Conservation (phyloP, 1,284 basidiomycete species). For the Naganishia sp. region DNA sequence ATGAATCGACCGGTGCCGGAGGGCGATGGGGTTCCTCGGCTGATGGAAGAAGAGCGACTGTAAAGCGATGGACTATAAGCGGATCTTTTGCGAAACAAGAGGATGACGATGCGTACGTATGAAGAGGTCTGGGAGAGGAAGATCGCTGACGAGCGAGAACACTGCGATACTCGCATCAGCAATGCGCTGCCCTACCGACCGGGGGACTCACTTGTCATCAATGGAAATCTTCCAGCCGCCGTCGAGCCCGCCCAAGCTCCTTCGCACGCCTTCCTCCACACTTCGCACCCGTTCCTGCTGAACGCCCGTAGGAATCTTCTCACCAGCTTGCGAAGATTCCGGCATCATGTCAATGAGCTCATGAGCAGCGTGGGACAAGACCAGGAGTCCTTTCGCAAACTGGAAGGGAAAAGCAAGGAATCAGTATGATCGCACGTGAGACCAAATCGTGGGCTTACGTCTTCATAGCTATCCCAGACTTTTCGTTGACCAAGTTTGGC, state of each 20-base stretch:
- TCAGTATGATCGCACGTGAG: neutral
- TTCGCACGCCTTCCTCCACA: slow-evolving; percentile 33
- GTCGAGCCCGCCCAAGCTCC: slow-evolving; percentile 31
- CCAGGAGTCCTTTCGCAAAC: slow-evolving; percentile 29
- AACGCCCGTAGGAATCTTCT: slow-evolving; percentile 23
- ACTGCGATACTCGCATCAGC: neutral
- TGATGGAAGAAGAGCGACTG: slow-evolving; percentile 20
- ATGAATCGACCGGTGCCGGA: slow-evolving; percentile 6
- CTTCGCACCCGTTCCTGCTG: slow-evolving; percentile 26
- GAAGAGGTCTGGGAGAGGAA: slow-evolving; percentile 5
- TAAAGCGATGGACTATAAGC: neutral
- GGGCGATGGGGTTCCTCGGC: slow-evolving; percentile 16
- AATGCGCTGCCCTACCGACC: too few species aligned
- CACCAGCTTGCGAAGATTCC: slow-evolving; percentile 4
- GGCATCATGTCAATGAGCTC: slow-evolving; percentile 28
- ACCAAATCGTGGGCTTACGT: slow-evolving; percentile 9
- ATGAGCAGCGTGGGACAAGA: slow-evolving; percentile 30
- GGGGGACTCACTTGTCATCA: slow-evolving; percentile 26
- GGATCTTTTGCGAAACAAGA: neutral
- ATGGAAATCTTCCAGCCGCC: slow-evolving; percentile 31
- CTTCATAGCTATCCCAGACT: slow-evolving; percentile 34
- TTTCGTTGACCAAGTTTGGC: slow-evolving; percentile 21
- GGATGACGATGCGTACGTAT: neutral
- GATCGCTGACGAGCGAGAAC: slow-evolving; percentile 7
- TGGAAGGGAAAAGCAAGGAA: neutral